phyloP scores from a whole-genome alignment of 2,329 filamentous ascomycete genomes.

The Iodosphaeria phyllophila region DNA sequence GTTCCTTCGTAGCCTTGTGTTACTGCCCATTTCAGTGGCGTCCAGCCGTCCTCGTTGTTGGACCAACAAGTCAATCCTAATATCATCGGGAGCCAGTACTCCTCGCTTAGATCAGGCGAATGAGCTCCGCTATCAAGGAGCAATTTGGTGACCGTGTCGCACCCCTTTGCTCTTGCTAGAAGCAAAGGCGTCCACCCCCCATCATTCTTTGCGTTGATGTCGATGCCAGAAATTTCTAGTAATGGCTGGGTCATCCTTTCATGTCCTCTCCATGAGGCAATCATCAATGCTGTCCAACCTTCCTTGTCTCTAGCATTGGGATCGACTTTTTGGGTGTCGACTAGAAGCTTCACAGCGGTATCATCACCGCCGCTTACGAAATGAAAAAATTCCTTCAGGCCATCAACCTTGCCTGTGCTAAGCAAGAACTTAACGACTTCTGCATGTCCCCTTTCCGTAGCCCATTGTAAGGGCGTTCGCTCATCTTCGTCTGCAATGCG shows the following conservation, averaged over 20 bases:
- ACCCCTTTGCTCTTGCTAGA: not conserved
- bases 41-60: slow-evolving; percentile 1
- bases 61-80: too few relatives aligned
- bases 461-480: not conserved
- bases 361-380: not conserved
- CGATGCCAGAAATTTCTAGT: not conserved
- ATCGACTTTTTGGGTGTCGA: slow-evolving; percentile 1
- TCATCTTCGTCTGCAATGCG: not conserved
- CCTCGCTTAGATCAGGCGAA: too few relatives aligned
- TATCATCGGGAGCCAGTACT: too few relatives aligned
- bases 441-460: not conserved
- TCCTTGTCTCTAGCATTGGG: slow-evolving; percentile 1
- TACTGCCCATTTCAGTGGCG: slow-evolving; percentile 1
- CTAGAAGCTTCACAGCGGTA: slow-evolving; percentile 1
- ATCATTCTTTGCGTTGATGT: slow-evolving; percentile 1
- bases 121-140: too few relatives aligned
- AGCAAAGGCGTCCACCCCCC: not conserved
- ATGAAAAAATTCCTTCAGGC: not conserved
- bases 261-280: not conserved
- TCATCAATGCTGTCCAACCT: not conserved
- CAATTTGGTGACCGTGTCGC: too few relatives aligned
- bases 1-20: not conserved
- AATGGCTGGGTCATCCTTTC: slow-evolving; percentile 1
- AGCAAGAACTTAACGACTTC: slow-evolving; percentile 1
- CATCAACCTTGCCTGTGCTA: slow-evolving; percentile 1